Base-by-base conservation (phyloP, 2,329 filamentous ascomycete genomes). In the Phoma herbarum region DNA sequence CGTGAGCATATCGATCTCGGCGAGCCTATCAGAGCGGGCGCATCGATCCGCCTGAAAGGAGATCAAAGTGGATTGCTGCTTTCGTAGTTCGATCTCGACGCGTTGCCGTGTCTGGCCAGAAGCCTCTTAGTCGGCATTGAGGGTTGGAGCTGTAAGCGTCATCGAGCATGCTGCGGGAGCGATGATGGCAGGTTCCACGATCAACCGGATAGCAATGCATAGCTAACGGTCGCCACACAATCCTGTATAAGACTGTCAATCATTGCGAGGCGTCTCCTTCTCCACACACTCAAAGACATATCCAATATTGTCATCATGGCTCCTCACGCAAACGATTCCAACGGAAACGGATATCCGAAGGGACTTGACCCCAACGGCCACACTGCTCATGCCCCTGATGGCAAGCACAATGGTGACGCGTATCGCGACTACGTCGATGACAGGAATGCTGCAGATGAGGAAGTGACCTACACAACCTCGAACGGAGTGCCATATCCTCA, bases 401-500 rank as follows among this genome's bases (percentile, higher is more conserved):
- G 61, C 53, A 61, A 64, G 44, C 68, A 73, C 61, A 77, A 73
- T 52, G 78, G 77, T 46, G 72, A 78, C 44, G 46, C 77, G 35
- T 69, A 77, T 67, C 75, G 77, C 57, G 74, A 78, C 64, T 83
- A 83, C 64, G 70, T 69, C 48, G 80, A 80, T 31, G 81, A 83
- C 64, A 76, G 80, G 48, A 77, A 80, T 42, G 71, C 80, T 12
- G 70, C 73, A 9, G 75, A 78, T 3, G 69, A 81, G 57, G 76
- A 83, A 48, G 78, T 79, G 14, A 60, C 84, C 14, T 88, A 88
- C 73, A 79, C 82, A 28, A 84, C 85, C 42, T 82, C 80, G 74
- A 87, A 86, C 72, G 84, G 84, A 54, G 80, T 79, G 0, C 85
- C 85, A 1, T 80, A 85, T 64, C 79, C 85, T 9, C 84, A 88